These are phyloP conservation scores for Scheffersomyces parashehatae DNA, from an alignment of 1,139 yeast species.

Conservation along the genomic window DNA sequence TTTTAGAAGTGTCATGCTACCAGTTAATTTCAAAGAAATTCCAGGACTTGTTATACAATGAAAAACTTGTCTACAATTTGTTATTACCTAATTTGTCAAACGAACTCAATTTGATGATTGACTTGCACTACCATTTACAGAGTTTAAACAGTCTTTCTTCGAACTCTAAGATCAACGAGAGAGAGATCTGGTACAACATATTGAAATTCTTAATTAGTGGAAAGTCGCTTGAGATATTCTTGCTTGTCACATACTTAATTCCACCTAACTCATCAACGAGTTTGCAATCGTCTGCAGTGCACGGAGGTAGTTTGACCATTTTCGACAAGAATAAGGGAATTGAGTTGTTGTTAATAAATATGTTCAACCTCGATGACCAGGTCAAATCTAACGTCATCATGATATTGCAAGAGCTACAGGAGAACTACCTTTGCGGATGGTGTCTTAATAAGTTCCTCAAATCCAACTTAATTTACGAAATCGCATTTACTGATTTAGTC, in stretches of 20 bases:
- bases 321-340: slow-evolving; percentile 51
- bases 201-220: slow-evolving; percentile 46
- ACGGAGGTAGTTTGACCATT: slow-evolving; percentile 45
- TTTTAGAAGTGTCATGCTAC: slow-evolving; percentile 46
- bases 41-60: slow-evolving; percentile 37
- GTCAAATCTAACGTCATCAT: slow-evolving; percentile 43
- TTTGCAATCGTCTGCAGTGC: slow-evolving; percentile 38
- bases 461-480: slow-evolving; percentile 42
- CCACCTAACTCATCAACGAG: slow-evolving; percentile 48
- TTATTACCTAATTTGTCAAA: slow-evolving; percentile 40
- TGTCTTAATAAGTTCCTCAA: slow-evolving; percentile 40
- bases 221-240: slow-evolving; percentile 43
- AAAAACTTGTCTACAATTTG: slow-evolving; percentile 34
- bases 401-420: slow-evolving; percentile 49
- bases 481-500: slow-evolving; percentile 41
- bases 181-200: slow-evolving; percentile 48
- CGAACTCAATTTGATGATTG: slow-evolving; percentile 46
- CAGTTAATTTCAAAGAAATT: slow-evolving; percentile 42
- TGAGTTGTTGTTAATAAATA: slow-evolving; percentile 41
- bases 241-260: slow-evolving; percentile 42
- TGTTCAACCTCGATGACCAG: slow-evolving; percentile 50
- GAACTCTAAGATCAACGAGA: slow-evolving; percentile 26
- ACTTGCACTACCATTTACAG: slow-evolving; percentile 46
- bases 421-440: slow-evolving; percentile 50
- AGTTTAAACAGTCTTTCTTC: slow-evolving; percentile 25